Evolutionary conservation across 2,329 filamentous ascomycete genomes (phyloP).

Genomic region (Ophiosphaerella herpotricha): DNA sequence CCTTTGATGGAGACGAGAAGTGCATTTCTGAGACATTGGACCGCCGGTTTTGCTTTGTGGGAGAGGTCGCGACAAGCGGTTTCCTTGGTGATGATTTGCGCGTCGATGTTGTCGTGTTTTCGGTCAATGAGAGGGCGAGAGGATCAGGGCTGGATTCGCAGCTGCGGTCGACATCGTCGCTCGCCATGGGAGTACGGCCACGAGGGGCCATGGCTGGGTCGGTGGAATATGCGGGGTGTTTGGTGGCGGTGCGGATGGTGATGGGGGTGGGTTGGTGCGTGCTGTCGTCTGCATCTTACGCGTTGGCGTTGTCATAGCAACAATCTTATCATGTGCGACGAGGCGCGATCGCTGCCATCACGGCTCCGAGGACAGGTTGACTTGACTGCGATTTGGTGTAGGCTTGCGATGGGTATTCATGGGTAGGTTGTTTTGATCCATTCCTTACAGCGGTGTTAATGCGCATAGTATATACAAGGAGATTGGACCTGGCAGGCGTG

Average conservation of each 20-base stretch:
- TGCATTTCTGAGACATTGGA: constrained; percentile 24
- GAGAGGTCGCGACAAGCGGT: constrained; percentile 35
- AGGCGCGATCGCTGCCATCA: constrained; percentile 16
- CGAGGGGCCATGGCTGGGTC: constrained; percentile 30
- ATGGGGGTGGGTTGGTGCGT: constrained; percentile 5
- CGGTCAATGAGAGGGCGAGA: constrained; percentile 35
- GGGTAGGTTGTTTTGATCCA: constrained; percentile 32
- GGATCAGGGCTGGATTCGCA: constrained; percentile 46
- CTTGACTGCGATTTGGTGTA: constrained; percentile 13
- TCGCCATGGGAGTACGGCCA: constrained; percentile 17
- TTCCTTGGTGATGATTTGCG: constrained; percentile 26
- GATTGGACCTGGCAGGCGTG: constrained; percentile 77
- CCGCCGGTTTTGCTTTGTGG: constrained; percentile 33
- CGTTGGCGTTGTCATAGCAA: constrained; percentile 33
- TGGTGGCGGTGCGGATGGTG: constrained; percentile 18
- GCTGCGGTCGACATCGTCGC: constrained; percentile 25
- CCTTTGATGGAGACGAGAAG: constrained; percentile 49
- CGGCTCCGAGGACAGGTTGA: constrained; percentile 11
- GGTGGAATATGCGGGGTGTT: constrained; percentile 12
- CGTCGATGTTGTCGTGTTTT: constrained; percentile 24
- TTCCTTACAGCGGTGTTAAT: constrained; percentile 13
- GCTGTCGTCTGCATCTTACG: no score
- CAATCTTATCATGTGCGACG: constrained; percentile 32
- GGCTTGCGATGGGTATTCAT: constrained; percentile 46
- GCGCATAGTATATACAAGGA: constrained; percentile 79